Base-by-base conservation (phyloP, 176 grass and related monocot genomes). In the Saccharum spontaneum region DNA sequence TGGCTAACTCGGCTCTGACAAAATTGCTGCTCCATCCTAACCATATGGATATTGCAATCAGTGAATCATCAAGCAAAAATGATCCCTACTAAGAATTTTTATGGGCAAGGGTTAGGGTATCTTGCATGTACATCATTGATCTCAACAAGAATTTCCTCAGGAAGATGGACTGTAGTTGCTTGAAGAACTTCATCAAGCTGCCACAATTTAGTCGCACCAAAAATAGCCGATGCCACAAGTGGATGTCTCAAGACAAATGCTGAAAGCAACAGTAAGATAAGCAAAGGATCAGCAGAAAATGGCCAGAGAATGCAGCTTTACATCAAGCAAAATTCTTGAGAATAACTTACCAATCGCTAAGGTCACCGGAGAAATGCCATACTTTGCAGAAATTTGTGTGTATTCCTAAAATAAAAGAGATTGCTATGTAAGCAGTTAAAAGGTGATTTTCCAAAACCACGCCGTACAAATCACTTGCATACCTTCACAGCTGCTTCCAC, bases 121-220 rank as follows among this genome's bases (percentile, higher is more conserved):
- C 73, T 75, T 75, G 46, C 73, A 75, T 75, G 73, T 34, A 75
- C 46, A 44, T 89, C 34, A 79, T 92, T 87, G 45, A 98, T 98
- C 55, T 98, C 96, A 37, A 45, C 77, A 46, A 88, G 10, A 49
- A 93, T 87, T 73, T 95, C 87, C 31, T 72, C 34, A 4, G 69
- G 60, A 22, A 98, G 77, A 76, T 85, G 79, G 30, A 92, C 33
- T 18, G 75, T 75, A 61, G 70, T 72, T 44, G 87, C 91, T 60
- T 92, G 76, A 81, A 94, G 78, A 49, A 94, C 78, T 67, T 98
- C 91, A 61, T 81, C 33, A 65, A 98, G 83, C 77, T 98, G 96
- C 77, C 85, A 92, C 44, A 89, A 55, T 87, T 90, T 95, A 73
- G 96, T 95, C 69, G 86, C 93, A 28, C 96, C 96, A 37, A 94